Evolutionary conservation across 2,329 filamentous ascomycete genomes (phyloP).

Genomic region (Aspergillus luchuensis): DNA sequence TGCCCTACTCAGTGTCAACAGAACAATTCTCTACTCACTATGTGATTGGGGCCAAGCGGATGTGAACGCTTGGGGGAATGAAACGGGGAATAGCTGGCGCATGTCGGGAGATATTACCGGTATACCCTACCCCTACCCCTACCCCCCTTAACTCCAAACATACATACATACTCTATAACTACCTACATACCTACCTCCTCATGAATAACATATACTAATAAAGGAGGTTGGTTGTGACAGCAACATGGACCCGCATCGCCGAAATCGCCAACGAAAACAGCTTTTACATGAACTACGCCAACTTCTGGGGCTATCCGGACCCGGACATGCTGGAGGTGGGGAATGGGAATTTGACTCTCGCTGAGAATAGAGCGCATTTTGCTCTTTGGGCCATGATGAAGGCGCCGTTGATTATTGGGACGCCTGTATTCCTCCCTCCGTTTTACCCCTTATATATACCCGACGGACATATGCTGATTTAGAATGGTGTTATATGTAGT

Average conservation of each 20-base stretch:
- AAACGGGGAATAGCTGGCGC: constrained; percentile 52
- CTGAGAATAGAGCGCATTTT: constrained; percentile 55
- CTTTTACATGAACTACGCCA: constrained; percentile 47
- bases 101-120: constrained; percentile 39
- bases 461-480: neutral
- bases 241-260: constrained; percentile 32
- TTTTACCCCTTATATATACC: neutral
- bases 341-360: constrained; percentile 50
- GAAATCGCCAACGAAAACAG: constrained; percentile 55
- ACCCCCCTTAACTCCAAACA: no score
- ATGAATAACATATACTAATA: neutral
- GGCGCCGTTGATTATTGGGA: constrained; percentile 54
- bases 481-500: constrained; percentile 17
- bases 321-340: constrained; percentile 56
- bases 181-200: neutral
- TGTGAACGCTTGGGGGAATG: constrained; percentile 54
- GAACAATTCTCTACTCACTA: constrained; percentile 54
- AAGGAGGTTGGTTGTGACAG: neutral
- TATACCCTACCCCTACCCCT: constrained; percentile 13
- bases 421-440: constrained; percentile 27
- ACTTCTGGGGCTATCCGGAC: constrained; percentile 56
- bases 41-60: constrained; percentile 58
- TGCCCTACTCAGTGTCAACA: constrained; percentile 48
- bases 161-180: no score
- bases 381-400: constrained; percentile 57